Conservation (phyloP, 2,329 filamentous ascomycete species). For the Biscogniauxia marginata region DNA sequence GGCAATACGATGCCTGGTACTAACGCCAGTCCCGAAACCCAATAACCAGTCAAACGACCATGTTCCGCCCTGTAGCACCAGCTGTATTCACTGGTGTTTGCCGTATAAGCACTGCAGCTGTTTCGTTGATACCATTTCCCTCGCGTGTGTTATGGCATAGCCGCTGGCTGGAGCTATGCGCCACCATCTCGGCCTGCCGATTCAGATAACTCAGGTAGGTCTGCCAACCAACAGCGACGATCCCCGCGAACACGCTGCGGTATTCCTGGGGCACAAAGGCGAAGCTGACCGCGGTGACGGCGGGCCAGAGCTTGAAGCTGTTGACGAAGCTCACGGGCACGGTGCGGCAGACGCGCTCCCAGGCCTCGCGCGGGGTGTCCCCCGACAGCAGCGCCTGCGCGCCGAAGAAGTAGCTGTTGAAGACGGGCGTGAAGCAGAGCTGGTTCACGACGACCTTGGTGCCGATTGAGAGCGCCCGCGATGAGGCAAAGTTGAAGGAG, state of each 20-base stretch:
- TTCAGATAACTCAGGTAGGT: conserved; percentile 85
- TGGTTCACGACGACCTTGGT: conserved; percentile 83
- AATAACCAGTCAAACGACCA: too few relatives aligned
- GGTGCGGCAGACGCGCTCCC: conserved; percentile 70
- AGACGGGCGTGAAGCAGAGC: conserved; percentile 74
- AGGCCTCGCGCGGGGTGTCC: conserved; percentile 60
- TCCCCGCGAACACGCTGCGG: conserved; percentile 74
- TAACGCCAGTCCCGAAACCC: too few relatives aligned
- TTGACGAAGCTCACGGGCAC: conserved; percentile 76
- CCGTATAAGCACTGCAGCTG: too few relatives aligned
- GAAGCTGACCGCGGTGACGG: conserved; percentile 82
- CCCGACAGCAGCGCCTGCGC: conserved; percentile 75
- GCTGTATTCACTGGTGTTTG: too few relatives aligned
- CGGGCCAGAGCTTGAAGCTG: conserved; percentile 84
- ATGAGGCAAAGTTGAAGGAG: conserved; percentile 76
- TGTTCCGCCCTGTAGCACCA: too few relatives aligned
- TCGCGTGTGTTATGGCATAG: too few relatives aligned
- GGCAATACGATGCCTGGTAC: too few relatives aligned
- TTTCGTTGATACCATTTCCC: too few relatives aligned
- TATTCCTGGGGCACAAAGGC: conserved; percentile 79
- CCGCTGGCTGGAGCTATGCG: too few relatives aligned
- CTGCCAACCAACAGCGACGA: conserved; percentile 87
- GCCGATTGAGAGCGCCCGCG: conserved; percentile 66
- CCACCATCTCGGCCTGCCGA: conserved; percentile 66
- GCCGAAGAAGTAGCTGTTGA: conserved; percentile 82